Evolutionary conservation across 2,329 filamentous ascomycete genomes (phyloP), one percentile per base, ranked within the genome.

Genomic region (Penicillium brasilianum): DNA sequence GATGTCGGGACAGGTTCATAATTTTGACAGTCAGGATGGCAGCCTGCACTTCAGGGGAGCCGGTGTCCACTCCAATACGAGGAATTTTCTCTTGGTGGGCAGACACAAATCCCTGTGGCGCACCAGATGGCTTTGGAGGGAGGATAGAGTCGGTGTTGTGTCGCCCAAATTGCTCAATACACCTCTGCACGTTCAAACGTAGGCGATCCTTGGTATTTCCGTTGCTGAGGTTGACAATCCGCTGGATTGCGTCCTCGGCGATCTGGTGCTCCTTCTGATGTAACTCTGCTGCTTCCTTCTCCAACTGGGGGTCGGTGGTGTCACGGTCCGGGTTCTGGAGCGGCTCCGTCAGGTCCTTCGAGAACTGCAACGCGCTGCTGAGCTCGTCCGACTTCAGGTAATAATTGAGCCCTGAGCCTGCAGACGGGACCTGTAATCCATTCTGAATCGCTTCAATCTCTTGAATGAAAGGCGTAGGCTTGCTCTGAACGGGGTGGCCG

Each of bases 1-100:
- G 78, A 66, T 89, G 88, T 68, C 90, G 84, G 16, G 90, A 89
- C 53, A 99, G 77, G 25, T 90, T 88, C 65, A 92, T 85, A 74
- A 99, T 99, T 84, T 97, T 98, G 59, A 92, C 87, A 3, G 95
- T 99, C 75, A 99, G 78, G 69, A 99, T 96, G 49, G 93, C 93
- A 67, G 96, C 92, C 82, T 99, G 95, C n/a, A 99, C 96, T 80
- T 99, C 95, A 7, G 92, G 92, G 70, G 92, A 96, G 37, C 95
- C 95, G 0, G 94, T 99, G 75, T 99, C 95, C 5, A 90, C 90
- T 0, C 95, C 95, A n/a, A 88, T 87, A 34, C 96, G 89, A 52
- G 85, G 85, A 0, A 83, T 84, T 67, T 85, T 85, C 28, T 79
- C 67, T 6, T 70, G 71, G 28, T 73, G 71, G 46, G 64, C 65